Conservation (phyloP, 2,329 filamentous ascomycete species). For the Phialophora tarda region DNA sequence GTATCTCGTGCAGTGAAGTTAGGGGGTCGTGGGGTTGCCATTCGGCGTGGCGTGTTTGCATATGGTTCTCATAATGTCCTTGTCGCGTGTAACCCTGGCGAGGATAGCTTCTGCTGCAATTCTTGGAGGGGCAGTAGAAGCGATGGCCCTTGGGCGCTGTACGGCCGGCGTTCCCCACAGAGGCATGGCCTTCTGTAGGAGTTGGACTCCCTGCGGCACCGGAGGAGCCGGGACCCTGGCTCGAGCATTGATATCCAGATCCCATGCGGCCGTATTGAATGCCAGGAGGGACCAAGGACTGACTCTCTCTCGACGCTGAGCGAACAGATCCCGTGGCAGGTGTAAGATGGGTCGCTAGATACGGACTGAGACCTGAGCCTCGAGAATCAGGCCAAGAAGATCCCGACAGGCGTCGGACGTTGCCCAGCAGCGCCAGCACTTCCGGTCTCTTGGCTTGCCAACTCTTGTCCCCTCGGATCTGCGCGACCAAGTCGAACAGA, state of each 20-base stretch:
- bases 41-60: conserved; percentile 22
- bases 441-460: conserved; percentile 8
- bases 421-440: not conserved
- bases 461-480: conserved; percentile 18
- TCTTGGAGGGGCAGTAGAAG: conserved; percentile 29
- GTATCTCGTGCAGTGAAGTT: conserved; percentile 2
- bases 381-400: not conserved
- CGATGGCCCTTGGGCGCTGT: conserved; percentile 26
- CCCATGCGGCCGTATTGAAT: not conserved
- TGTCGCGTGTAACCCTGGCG: conserved; percentile 14
- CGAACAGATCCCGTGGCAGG: not conserved
- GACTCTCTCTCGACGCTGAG: not conserved
- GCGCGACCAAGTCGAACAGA: conserved; percentile 14
- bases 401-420: not conserved
- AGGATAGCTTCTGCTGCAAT: conserved; percentile 24
- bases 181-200: not conserved
- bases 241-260: conserved; percentile 1
- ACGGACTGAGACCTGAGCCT: not conserved
- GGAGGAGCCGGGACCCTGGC: not conserved
- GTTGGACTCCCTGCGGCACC: not conserved
- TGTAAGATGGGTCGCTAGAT: not conserved
- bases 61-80: conserved; percentile 31
- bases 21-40: conserved; percentile 19
- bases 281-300: not conserved
- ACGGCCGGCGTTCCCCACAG: conserved; percentile 7